Evolutionary conservation across 208 protist genomes (phyloP), one percentile per base, ranked within the genome.

Genomic region (Porcisia deanei): DNA sequence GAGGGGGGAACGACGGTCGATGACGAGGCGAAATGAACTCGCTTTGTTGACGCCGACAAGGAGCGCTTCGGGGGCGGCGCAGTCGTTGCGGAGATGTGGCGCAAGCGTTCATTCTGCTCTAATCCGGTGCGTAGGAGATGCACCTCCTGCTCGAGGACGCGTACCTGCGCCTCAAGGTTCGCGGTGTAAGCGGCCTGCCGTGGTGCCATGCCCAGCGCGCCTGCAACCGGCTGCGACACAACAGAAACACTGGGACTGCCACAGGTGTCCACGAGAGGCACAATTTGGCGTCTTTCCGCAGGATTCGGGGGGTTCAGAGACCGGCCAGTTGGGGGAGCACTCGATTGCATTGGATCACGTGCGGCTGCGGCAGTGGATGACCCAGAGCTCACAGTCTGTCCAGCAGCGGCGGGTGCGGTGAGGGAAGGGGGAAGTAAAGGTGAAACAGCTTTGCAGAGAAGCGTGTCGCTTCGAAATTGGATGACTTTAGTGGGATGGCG

Each of bases 141-240:
- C 60, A 91, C 87, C 57, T 91, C 87, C 20, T 85, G 81, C 77
- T 94, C 85, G 39, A 91, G 80, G 22, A 90, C 77, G 47, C 85
- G 83, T 34, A 91, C 84, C 73, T 94, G 89, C 16, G 87, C 70
- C 37, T 84, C 75, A 5, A 91, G 67, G 64, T 94, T 83, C 10
- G 82, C 73, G 18, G 84, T 80, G 39, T 82, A 60, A 18, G 65
- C 20, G 53, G 68, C 53, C 34, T 30, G 25, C 18, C 47, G 66
- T 49, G 58, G 65, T 55, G n/a, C 22, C 5, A 39, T 47, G 12
- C 22, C 64, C 10, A 14, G 25, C 14, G 34, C 45, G 53, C 53
- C 68, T 34, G 53, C 16, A n/a, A 25, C n/a, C 30, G 2, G 22
- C 58, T 75, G n/a, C 47, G 41, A 30, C 22, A 67, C 41, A 9